Evolutionary conservation across 2,329 filamentous ascomycete genomes (phyloP).

Genomic region (Pseudodiploospora longispora): DNA sequence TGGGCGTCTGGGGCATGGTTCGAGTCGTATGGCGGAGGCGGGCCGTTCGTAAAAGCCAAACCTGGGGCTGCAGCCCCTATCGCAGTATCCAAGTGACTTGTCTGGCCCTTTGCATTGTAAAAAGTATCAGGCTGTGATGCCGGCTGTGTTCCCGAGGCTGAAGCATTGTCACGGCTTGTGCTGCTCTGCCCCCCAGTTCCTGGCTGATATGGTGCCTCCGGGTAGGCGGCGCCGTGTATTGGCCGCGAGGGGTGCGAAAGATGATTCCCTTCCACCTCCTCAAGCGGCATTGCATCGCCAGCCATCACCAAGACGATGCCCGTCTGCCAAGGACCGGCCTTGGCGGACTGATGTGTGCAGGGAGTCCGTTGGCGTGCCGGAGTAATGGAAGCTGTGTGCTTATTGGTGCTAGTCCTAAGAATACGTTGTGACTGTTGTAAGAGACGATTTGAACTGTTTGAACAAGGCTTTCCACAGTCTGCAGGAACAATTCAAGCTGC

Average conservation of each 20-base stretch:
- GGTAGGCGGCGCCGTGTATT: slow-evolving; percentile 23
- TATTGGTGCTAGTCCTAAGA: too few relatives aligned
- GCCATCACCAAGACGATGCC: too few relatives aligned
- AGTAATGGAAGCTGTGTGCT: too few relatives aligned
- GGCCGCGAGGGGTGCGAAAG: slow-evolving; percentile 20
- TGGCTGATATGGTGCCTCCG: slow-evolving; percentile 20
- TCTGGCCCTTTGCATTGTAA: neutral
- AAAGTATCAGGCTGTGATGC: neutral
- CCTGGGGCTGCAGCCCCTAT: neutral
- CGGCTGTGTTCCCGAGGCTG: slow-evolving; percentile 1
- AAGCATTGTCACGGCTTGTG: neutral
- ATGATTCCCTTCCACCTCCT: neutral
- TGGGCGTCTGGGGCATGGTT: slow-evolving; percentile 17
- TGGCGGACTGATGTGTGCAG: too few relatives aligned
- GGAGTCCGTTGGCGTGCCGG: too few relatives aligned
- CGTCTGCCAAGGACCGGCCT: too few relatives aligned
- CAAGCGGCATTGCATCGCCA: too few relatives aligned
- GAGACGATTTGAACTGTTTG: too few relatives aligned
- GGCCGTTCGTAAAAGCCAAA: slow-evolving; percentile 13
- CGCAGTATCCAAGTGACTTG: neutral
- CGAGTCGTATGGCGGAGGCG: slow-evolving; percentile 21
- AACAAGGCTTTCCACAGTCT: too few relatives aligned
- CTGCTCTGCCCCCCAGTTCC: slow-evolving; percentile 7
- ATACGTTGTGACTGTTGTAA: too few relatives aligned
- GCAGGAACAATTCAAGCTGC: too few relatives aligned